phyloP scores from a whole-genome alignment of 1,284 basidiomycete genomes.

The Irpex rosettiformis region DNA sequence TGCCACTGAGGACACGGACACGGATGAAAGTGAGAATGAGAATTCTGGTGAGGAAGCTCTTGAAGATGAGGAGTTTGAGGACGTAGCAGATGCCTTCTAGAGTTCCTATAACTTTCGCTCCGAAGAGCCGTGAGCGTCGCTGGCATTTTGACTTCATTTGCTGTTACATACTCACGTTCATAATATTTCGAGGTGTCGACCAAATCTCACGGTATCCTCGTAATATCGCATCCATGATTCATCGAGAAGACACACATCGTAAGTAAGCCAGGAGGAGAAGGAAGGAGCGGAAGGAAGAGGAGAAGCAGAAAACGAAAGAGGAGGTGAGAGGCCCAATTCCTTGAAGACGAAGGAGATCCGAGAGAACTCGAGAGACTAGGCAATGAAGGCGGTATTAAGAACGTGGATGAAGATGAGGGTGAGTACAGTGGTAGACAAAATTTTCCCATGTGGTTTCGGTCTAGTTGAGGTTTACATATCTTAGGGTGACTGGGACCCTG shows the following conservation, averaged over 20 bases:
- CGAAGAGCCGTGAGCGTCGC: slow-evolving; percentile 77
- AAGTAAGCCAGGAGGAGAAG: slow-evolving; percentile 78
- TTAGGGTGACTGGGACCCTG: slow-evolving; percentile 71
- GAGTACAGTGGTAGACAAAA: slow-evolving; percentile 12
- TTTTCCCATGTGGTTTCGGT: too few species aligned
- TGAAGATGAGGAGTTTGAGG: slow-evolving; percentile 65
- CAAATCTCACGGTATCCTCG: slow-evolving; percentile 83
- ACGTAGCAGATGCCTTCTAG: slow-evolving; percentile 71
- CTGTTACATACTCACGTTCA: not conserved
- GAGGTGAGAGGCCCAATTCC: slow-evolving; percentile 79
- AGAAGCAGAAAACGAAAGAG: slow-evolving; percentile 72
- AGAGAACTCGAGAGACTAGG: slow-evolving; percentile 72
- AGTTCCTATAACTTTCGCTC: slow-evolving; percentile 92
- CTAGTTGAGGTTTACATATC: too few species aligned
- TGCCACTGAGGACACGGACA: slow-evolving; percentile 16
- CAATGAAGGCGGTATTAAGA: slow-evolving; percentile 54
- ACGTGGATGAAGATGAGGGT: slow-evolving; percentile 43
- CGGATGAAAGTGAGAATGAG: slow-evolving; percentile 19
- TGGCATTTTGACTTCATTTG: not conserved
- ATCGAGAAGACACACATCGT: slow-evolving; percentile 75
- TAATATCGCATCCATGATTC: slow-evolving; percentile 62
- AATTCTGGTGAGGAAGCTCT: slow-evolving; percentile 34
- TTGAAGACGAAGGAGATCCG: slow-evolving; percentile 84
- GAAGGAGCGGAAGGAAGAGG: slow-evolving; percentile 77
- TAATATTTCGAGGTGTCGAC: slow-evolving; percentile 53